Evolutionary conservation across 306 rosid species (phyloP).

Genomic region (Hylodesmum podocarpum): DNA sequence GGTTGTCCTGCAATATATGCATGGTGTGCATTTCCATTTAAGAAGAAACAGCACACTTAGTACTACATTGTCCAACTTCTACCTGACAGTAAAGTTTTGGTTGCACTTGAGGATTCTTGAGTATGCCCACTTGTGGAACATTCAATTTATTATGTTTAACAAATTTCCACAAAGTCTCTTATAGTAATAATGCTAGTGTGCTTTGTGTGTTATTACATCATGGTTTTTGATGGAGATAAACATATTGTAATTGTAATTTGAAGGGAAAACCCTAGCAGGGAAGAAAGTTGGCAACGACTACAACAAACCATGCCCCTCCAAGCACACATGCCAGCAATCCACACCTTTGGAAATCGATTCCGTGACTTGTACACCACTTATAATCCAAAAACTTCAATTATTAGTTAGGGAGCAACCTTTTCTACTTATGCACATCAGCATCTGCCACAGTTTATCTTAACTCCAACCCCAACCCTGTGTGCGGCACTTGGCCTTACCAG

Average conservation of each 20-base stretch:
- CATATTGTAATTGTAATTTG: too few relatives aligned
- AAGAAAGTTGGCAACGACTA: background rate
- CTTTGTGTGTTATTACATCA: background rate
- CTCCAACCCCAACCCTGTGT: background rate
- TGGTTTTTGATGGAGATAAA: background rate
- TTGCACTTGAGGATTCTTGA: slow-evolving; percentile 6
- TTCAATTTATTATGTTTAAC: background rate
- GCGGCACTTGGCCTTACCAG: background rate
- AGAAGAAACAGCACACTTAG: background rate
- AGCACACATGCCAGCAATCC: background rate
- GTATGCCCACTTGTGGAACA: background rate
- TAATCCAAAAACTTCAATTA: background rate
- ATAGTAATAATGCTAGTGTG: background rate
- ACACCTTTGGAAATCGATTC: background rate
- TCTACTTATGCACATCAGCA: background rate
- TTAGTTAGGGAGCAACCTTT: background rate
- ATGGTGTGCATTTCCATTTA: background rate
- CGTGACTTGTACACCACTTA: background rate
- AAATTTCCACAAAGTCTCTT: background rate
- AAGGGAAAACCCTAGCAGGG: background rate
- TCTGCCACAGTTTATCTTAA: background rate
- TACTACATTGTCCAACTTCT: background rate
- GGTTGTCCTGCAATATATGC: background rate
- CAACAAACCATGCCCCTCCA: background rate
- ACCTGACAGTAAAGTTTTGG: background rate